Evolutionary conservation across 1,284 basidiomycete species (phyloP).

Genomic region (Moesziomyces globuligerus): DNA sequence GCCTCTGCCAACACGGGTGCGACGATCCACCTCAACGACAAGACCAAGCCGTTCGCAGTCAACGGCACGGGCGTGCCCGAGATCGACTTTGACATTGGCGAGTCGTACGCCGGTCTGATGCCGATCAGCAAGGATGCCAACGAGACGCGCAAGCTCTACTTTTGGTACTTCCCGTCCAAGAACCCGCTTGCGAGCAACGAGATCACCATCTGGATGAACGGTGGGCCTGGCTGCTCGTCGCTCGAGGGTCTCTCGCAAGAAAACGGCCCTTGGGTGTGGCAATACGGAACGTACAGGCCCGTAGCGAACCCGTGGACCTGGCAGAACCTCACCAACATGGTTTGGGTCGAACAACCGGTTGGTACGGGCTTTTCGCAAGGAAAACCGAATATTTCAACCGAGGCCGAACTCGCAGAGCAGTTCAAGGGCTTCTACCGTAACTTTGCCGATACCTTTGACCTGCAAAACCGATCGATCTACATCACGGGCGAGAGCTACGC

Average conservation of each 20-base stretch:
- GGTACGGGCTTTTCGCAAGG: constrained; percentile 84
- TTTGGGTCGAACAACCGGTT: constrained; percentile 85
- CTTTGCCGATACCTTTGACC: constrained; percentile 53
- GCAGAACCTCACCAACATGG: constrained; percentile 78
- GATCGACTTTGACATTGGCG: constrained; percentile 46
- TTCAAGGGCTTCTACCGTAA: constrained; percentile 64
- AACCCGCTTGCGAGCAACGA: constrained; percentile 77
- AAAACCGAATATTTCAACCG: constrained; percentile 72
- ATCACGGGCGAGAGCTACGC: constrained; percentile 76
- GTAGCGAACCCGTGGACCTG: constrained; percentile 79
- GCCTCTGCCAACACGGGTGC: constrained; percentile 14
- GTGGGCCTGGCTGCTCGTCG: constrained; percentile 77
- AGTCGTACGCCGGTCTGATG: constrained; percentile 56
- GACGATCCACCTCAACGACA: constrained; percentile 29
- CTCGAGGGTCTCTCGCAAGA: constrained; percentile 82
- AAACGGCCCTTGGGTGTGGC: constrained; percentile 79
- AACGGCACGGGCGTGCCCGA: constrained; percentile 48
- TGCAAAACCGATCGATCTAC: constrained; percentile 48
- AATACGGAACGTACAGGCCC: constrained; percentile 75
- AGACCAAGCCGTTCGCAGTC: constrained; percentile 31
- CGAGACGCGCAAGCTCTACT: constrained; percentile 74
- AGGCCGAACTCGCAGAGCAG: constrained; percentile 65
- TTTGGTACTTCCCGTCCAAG: constrained; percentile 86
- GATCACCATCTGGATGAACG: constrained; percentile 74
- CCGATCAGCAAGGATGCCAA: constrained; percentile 40